phyloP scores from a whole-genome alignment of 2,329 filamentous ascomycete species.

The Penicillium freii region DNA sequence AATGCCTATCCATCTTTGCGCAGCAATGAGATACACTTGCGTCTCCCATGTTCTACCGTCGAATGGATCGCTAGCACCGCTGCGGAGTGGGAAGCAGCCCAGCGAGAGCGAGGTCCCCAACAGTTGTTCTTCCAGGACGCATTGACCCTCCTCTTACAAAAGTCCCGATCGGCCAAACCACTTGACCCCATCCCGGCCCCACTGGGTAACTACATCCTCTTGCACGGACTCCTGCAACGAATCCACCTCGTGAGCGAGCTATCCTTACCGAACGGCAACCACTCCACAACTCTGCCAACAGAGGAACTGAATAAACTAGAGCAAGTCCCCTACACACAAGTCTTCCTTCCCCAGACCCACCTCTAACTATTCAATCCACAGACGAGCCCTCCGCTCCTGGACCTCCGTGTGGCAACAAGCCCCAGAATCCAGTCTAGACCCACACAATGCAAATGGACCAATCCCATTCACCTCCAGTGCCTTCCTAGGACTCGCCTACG shows the following conservation, averaged over 20 bases:
- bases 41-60: slow-evolving; percentile 38
- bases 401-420: slow-evolving; percentile 39
- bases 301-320: slow-evolving; percentile 37
- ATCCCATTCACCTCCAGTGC: slow-evolving; percentile 37
- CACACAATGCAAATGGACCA: slow-evolving; percentile 34
- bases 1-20: slow-evolving; percentile 40
- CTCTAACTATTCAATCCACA: slow-evolving; percentile 5
- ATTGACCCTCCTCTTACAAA: slow-evolving; percentile 33
- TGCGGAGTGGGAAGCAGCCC: slow-evolving; percentile 33
- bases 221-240: slow-evolving; percentile 70
- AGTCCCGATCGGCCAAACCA: slow-evolving; percentile 26
- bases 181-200: slow-evolving; percentile 44
- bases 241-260: slow-evolving; percentile 47
- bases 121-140: slow-evolving; percentile 39
- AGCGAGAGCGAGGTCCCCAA: slow-evolving; percentile 27
- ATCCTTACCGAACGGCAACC: slow-evolving; percentile 32
- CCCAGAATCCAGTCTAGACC: slow-evolving; percentile 36
- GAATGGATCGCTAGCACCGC: slow-evolving; percentile 37
- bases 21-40: slow-evolving; percentile 38
- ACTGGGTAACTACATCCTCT: slow-evolving; percentile 68
- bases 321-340: slow-evolving; percentile 15
- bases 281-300: slow-evolving; percentile 32
- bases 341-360: background rate
- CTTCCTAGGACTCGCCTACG: slow-evolving; percentile 34
- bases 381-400: slow-evolving; percentile 37